Evolutionary conservation across 352 stramenopile genomes (phyloP).

Genomic region (Blastocystis sp.): DNA sequence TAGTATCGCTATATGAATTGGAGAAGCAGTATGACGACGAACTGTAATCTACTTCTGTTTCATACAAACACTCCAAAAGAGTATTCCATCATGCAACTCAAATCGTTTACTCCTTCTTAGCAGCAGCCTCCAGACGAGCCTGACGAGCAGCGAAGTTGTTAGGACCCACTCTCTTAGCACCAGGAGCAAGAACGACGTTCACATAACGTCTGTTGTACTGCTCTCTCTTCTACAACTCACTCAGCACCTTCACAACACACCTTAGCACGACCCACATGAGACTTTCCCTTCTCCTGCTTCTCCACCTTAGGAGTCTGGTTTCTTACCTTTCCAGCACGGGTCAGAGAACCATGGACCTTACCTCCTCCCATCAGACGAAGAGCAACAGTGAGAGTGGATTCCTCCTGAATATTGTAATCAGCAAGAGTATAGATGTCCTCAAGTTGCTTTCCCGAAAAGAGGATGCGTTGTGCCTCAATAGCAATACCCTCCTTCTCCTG

Average conservation of each 20-base stretch:
- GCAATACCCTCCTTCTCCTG: conserved; percentile 13
- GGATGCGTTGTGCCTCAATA: not conserved
- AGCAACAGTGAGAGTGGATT: conserved; percentile 70
- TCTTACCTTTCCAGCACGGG: conserved; percentile 99
- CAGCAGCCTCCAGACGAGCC: conserved; percentile 66
- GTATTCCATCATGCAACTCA: not conserved
- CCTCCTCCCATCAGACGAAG: conserved; percentile 68
- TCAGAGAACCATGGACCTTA: conserved; percentile 98
- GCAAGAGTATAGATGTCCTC: conserved; percentile 70
- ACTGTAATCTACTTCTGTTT: not conserved
- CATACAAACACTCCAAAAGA: not conserved
- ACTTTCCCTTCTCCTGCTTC: conserved; percentile 93
- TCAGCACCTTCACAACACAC: not conserved
- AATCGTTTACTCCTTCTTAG: conserved; percentile 74
- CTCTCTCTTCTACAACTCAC: conserved; percentile 88
- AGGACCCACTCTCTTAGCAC: conserved; percentile 92
- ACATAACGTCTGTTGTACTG: conserved; percentile 99
- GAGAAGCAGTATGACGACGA: not conserved
- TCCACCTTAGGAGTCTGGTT: conserved; percentile 99
- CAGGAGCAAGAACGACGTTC: conserved; percentile 93
- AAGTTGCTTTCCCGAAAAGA: conserved; percentile 72
- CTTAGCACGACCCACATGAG: conserved; percentile 92
- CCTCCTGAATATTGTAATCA: conserved; percentile 74
- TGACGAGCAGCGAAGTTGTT: conserved; percentile 91
- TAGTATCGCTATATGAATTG: not conserved